Conservation (phyloP, 768 basidiomycete species). For the Steccherinum ochraceum region DNA sequence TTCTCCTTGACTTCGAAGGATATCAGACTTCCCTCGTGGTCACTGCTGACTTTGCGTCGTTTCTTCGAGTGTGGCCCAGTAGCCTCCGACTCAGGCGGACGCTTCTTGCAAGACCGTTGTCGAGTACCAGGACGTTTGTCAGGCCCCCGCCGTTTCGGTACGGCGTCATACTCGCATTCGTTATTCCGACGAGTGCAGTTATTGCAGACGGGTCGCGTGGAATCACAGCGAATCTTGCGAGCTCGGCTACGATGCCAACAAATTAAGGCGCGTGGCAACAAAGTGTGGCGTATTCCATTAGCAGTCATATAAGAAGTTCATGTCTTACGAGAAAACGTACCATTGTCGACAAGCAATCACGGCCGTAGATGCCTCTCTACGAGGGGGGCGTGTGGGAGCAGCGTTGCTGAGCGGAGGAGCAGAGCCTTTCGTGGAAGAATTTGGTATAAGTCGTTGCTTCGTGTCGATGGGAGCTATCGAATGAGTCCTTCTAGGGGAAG, state of each 20-base stretch:
- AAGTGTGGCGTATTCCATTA: slow-evolving; percentile 3
- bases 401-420: slow-evolving; percentile 15
- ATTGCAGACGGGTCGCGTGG: slow-evolving; percentile 72
- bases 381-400: slow-evolving; percentile 16
- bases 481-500: neutral
- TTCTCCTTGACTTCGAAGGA: slow-evolving; percentile 33
- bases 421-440: slow-evolving; percentile 13
- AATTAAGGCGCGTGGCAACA: slow-evolving; percentile 11
- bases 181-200: slow-evolving; percentile 77
- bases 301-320: slow-evolving; percentile 12
- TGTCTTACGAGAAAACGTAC: slow-evolving; percentile 43
- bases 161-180: slow-evolving; percentile 73
- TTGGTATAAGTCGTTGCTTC: slow-evolving; percentile 1
- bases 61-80: slow-evolving; percentile 21
- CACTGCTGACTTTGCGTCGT: slow-evolving; percentile 24
- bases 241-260: slow-evolving; percentile 52
- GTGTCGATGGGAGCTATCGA: neutral
- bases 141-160: slow-evolving; percentile 77
- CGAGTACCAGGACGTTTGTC: slow-evolving; percentile 84
- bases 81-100: slow-evolving; percentile 40
- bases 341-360: slow-evolving; percentile 85
- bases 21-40: slow-evolving; percentile 17
- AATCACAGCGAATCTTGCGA: slow-evolving; percentile 84
- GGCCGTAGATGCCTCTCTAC: slow-evolving; percentile 40
- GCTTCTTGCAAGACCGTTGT: slow-evolving; percentile 81